These are phyloP conservation scores for Coemansia sp. DNA, from an alignment of 371 early-diverging fungal genomes.

Conservation along the genomic window DNA sequence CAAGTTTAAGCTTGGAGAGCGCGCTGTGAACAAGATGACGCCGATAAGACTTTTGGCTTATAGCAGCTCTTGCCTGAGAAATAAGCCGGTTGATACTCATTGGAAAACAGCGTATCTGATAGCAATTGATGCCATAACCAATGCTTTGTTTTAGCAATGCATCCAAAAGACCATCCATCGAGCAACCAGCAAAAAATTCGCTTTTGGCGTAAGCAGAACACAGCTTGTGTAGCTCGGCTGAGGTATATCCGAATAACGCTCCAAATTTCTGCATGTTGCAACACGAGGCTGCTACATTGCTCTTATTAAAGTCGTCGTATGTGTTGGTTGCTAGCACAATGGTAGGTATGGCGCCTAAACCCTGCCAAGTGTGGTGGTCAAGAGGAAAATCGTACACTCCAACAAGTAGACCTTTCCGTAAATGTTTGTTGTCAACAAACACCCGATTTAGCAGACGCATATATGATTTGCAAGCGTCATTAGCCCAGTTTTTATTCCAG, in stretches of 20 bases:
- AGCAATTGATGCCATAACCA: background rate
- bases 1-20: background rate
- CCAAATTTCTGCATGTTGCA: background rate
- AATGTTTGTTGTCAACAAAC: background rate
- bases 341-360: background rate
- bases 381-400: background rate
- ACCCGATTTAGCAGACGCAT: background rate
- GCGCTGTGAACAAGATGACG: background rate
- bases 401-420: constrained; percentile 1
- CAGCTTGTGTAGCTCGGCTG: background rate
- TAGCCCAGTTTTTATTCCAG: background rate
- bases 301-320: background rate
- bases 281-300: background rate
- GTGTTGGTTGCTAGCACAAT: background rate
- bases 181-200: background rate
- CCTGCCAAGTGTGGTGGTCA: background rate
- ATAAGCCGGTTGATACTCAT: background rate
- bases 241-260: constrained; percentile 4
- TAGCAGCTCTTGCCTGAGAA: background rate
- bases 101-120: background rate
- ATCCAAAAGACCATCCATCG: background rate
- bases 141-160: background rate
- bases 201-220: background rate
- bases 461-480: background rate
- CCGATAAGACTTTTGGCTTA: background rate